Evolutionary conservation across 1,139 yeast species (phyloP).

Genomic region (Yamadazyma blattariae): DNA sequence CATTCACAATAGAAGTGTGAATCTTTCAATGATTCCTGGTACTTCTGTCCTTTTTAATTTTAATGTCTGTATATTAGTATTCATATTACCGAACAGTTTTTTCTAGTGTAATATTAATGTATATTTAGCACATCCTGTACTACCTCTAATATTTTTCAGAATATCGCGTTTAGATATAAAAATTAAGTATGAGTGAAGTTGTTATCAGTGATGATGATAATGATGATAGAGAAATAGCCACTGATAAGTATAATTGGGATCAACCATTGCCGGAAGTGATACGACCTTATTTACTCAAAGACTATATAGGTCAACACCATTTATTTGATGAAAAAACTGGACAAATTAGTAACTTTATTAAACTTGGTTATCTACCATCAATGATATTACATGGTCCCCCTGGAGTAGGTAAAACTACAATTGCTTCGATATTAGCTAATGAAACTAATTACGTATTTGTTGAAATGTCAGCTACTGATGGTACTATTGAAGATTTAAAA

Average conservation of each 20-base stretch:
- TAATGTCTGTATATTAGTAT: not conserved
- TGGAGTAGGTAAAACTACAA: slow-evolving; percentile 46
- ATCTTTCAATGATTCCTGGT: no score
- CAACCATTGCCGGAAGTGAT: slow-evolving; percentile 12
- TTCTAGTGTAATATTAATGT: not conserved
- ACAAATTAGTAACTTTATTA: slow-evolving; percentile 27
- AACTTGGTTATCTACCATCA: slow-evolving; percentile 41
- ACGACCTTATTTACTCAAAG: slow-evolving; percentile 23
- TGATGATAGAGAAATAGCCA: not conserved
- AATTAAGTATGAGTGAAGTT: no score
- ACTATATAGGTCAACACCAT: slow-evolving; percentile 41
- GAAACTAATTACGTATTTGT: slow-evolving; percentile 34
- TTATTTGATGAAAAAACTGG: slow-evolving; percentile 26
- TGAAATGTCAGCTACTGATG: slow-evolving; percentile 41
- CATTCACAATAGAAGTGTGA: no score
- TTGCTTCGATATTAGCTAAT: slow-evolving; percentile 37
- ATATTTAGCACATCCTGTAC: not conserved
- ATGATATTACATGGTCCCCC: slow-evolving; percentile 47
- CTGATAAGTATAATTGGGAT: slow-evolving; percentile 4
- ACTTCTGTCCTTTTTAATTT: no score
- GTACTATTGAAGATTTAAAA: slow-evolving; percentile 28
- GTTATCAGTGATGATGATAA: not conserved
- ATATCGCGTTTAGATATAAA: no score
- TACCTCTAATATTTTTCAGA: no score
- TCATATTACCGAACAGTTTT: not conserved